Evolutionary conservation across 2,329 filamentous ascomycete species (phyloP), one percentile per base, ranked within the genome.

Genomic region (Colletotrichum sp.): DNA sequence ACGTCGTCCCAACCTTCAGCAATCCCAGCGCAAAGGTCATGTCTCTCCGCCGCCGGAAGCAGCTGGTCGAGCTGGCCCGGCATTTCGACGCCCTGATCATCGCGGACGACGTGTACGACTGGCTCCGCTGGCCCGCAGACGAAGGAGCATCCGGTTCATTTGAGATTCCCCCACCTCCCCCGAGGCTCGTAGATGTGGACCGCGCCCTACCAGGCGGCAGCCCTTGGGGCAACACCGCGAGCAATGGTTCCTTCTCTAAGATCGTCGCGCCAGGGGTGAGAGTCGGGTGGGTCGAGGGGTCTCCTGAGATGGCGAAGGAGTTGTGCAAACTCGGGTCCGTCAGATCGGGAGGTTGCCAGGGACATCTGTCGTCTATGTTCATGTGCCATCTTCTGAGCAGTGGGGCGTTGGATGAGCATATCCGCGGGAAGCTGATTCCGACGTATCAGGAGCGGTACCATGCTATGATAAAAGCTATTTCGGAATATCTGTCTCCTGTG

Each of bases 211-310:
- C 43, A 52, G 43, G 2, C 43, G n/a, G 43, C 43, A 21, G 1
- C 89, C 98, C 18, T 84, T 98, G 70, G 82, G 95, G 96, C 12
- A 93, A 98, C 82, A 90, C 92, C 13, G 87, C 96, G 43, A 96
- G 94, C 80, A 98, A 98, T 82, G 96, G 94, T 26, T 95, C 93
- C 7, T 98, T 98, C 83, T 95, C 93, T 82, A 98, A 98, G 83
- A 92, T 98, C 36, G 90, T 92, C 30, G 95, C 92, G 0, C 95
- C 96, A 0, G 96, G 96, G 1, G 85, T 94, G 66, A 89, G 96
- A 16, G 96, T 94, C 0, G 96, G 96, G 16, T 98, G 96, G 96
- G 91, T 92, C 2, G 95, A 98, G 82, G 94, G 90, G 1, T 93
- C 92, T 8, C 86, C 88, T 0, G 87, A 85, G 56, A 89, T 91